Conservation (phyloP, 73 alveolate species). For the Paramecium caudatum region DNA sequence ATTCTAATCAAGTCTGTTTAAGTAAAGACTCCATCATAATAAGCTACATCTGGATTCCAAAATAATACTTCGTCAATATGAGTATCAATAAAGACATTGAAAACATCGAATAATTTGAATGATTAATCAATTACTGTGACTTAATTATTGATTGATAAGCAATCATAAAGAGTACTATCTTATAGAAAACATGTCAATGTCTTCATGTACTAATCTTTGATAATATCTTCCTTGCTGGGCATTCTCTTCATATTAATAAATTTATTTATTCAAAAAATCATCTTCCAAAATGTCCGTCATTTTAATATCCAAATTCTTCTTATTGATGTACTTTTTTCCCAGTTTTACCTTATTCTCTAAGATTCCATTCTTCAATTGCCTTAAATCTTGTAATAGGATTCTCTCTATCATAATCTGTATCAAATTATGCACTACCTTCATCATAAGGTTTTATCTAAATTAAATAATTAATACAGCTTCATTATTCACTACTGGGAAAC, state of each 20-base stretch:
- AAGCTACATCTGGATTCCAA: conserved; percentile 72
- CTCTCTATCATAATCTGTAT: conserved; percentile 77
- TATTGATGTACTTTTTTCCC: background rate
- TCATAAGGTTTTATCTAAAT: conserved; percentile 61
- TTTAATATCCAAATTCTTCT: background rate
- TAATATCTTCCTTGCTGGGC: conserved; percentile 51
- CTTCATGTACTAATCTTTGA: conserved; percentile 43
- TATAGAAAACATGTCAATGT: conserved; percentile 34
- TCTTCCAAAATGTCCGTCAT: conserved; percentile 18
- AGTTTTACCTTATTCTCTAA: background rate
- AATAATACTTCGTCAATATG: conserved; percentile 69
- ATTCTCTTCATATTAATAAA: conserved; percentile 35
- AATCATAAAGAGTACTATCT: conserved; percentile 47
- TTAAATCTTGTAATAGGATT: conserved; percentile 69
- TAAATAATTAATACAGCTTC: background rate
- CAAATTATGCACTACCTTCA: conserved; percentile 69
- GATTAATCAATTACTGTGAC: conserved; percentile 65
- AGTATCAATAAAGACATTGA: conserved; percentile 37
- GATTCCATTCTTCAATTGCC: conserved; percentile 39
- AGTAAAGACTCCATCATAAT: conserved; percentile 69
- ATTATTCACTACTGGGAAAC: background rate
- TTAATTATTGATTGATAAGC: conserved; percentile 54
- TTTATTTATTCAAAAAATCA: background rate
- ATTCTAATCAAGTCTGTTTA: conserved; percentile 58
- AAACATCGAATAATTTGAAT: conserved; percentile 52